Evolutionary conservation across 495 filamentous ascomycete genomes (phyloP).

Genomic region (Talaromyces ruber): DNA sequence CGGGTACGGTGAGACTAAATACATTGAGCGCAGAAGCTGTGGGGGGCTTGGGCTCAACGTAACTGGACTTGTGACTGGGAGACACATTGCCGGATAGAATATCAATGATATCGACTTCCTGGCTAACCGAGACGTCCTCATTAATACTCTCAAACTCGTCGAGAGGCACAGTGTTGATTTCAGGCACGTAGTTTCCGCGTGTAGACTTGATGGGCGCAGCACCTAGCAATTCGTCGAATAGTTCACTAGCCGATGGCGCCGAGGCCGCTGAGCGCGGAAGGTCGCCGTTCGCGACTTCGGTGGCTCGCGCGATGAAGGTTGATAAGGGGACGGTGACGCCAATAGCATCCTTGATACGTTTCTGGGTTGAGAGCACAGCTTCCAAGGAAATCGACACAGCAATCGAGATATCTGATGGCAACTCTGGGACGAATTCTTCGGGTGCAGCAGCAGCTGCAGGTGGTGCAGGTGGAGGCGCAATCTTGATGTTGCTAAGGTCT

Average conservation of each 20-base stretch:
- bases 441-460: slow-evolving; percentile 15
- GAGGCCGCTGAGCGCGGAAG: slow-evolving; percentile 57
- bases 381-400: slow-evolving; percentile 68
- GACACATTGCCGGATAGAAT: slow-evolving; percentile 49
- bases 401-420: slow-evolving; percentile 26
- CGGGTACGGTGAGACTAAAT: slow-evolving; percentile 69
- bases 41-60: slow-evolving; percentile 14
- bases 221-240: slow-evolving; percentile 85
- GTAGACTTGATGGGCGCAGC: slow-evolving; percentile 47
- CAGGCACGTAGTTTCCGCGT: slow-evolving; percentile 59
- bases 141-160: slow-evolving; percentile 14
- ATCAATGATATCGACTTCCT: slow-evolving; percentile 62
- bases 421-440: slow-evolving; percentile 28
- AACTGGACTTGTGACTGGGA: slow-evolving; percentile 17
- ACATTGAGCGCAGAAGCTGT: slow-evolving; percentile 52
- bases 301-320: slow-evolving; percentile 76
- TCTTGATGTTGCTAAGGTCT: slow-evolving; percentile 92
- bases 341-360: slow-evolving; percentile 62
- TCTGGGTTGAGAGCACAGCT: slow-evolving; percentile 70
- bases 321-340: slow-evolving; percentile 76
- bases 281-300: slow-evolving; percentile 75
- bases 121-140: not conserved
- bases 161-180: slow-evolving; percentile 54
- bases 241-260: slow-evolving; percentile 63
- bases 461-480: slow-evolving; percentile 50